phyloP scores from a whole-genome alignment of 2,329 filamentous ascomycete genomes.

The Neocatenulostroma microsporum region DNA sequence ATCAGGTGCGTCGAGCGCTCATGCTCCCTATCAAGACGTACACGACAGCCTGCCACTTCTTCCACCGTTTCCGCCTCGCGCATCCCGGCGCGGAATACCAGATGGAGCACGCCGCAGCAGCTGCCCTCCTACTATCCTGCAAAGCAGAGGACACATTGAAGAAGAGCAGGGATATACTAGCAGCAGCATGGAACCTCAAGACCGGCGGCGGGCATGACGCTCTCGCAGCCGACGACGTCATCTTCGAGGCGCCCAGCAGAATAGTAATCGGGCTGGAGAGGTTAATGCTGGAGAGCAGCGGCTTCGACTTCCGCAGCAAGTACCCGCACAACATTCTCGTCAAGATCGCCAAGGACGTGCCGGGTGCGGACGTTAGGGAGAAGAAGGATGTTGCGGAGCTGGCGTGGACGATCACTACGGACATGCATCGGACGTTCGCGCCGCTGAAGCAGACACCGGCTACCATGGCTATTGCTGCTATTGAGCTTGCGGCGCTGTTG shows the following conservation, averaged over 20 bases:
- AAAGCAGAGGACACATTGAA: slow-evolving; percentile 98
- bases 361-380: slow-evolving; percentile 40
- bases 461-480: slow-evolving; percentile 73
- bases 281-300: slow-evolving; percentile 82
- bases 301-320: slow-evolving; percentile 87
- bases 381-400: slow-evolving; percentile 36
- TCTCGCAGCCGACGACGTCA: slow-evolving; percentile 70
- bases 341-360: slow-evolving; percentile 51
- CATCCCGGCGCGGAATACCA: slow-evolving; percentile 79
- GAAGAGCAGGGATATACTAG: slow-evolving; percentile 88
- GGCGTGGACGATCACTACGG: slow-evolving; percentile 75
- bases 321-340: slow-evolving; percentile 78
- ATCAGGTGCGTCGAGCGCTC: slow-evolving; percentile 69
- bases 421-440: slow-evolving; percentile 87
- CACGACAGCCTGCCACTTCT: slow-evolving; percentile 85
- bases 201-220: slow-evolving; percentile 55
- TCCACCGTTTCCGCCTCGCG: slow-evolving; percentile 82
- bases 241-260: slow-evolving; percentile 71
- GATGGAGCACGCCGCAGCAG: slow-evolving; percentile 75
- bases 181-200: slow-evolving; percentile 81
- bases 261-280: slow-evolving; percentile 84
- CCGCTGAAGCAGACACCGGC: slow-evolving; percentile 82
- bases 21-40: slow-evolving; percentile 87
- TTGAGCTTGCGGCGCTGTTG: slow-evolving; percentile 72
- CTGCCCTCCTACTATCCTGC: slow-evolving; percentile 84